Base-by-base conservation (phyloP, 2,329 filamentous ascomycete genomes). In the Arthrobotrys entomopaga region DNA sequence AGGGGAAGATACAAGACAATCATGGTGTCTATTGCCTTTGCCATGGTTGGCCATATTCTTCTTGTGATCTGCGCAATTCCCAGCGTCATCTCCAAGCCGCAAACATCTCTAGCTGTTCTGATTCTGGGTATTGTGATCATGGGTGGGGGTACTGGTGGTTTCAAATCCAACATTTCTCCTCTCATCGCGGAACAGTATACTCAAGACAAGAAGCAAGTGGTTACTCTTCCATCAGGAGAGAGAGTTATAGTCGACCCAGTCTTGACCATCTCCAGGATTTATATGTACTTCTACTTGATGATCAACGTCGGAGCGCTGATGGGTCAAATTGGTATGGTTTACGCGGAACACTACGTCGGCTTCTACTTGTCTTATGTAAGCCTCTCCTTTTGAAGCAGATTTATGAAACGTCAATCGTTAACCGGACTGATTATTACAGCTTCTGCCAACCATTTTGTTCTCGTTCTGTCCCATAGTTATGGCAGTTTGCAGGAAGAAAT, bases 361-460 rank as follows among this genome's bases (percentile, higher is more conserved):
- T 85, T 83, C 77, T 86, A 78, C 83, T 82, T 71, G 82, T 82
- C 81, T 76, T 84, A 77, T 79, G 83, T 74, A 59, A 66, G 69
- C 11, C 26, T 22, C 8, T 49, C 20, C 56, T 15, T 3, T 3
- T 34, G 29, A 34, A 34, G 29, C 5, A 34, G 29, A 10, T 34
- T 2, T 34, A 34, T 6, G 5, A 10, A 5, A 34, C 6, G 5
- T 8, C 1, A 24, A 19, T 46, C 13, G 20, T 58, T 65, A 40
- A 71, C 53, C n/a, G 0, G 20, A 15, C 16, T 13, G 6, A 34
- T 29, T 40, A 34, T 16, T 48, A 29, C 92, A 85, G 82, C 81
- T 90, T 48, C 84, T 92, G 11, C 90, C 90, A 11, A 91, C 90
- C 0, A 80, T 84, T 66, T 82, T 91, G 79, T 90, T 91, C 82